Conservation (phyloP, 768 basidiomycete species). For the Fomitopsis pulvina region DNA sequence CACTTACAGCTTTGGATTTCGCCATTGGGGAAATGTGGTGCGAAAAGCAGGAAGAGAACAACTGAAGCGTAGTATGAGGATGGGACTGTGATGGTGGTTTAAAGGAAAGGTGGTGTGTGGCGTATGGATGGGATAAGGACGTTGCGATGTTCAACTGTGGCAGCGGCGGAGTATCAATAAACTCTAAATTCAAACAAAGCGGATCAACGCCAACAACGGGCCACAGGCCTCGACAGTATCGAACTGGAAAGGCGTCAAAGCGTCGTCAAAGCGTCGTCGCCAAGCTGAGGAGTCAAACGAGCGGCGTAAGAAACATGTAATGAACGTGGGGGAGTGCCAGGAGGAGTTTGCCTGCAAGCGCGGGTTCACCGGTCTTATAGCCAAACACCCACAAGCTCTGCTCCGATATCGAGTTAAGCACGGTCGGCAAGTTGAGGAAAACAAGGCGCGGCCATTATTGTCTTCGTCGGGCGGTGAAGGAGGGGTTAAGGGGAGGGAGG, state of each 20-base stretch:
- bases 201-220: neutral
- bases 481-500: neutral
- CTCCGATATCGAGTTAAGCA: neutral
- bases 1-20: no score
- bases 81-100: neutral
- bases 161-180: neutral
- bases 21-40: no score
- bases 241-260: neutral
- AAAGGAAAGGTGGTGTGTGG: neutral
- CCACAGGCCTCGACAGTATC: neutral
- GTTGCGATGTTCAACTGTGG: neutral
- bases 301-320: neutral
- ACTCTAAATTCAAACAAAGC: neutral
- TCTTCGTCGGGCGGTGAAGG: neutral
- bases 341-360: neutral
- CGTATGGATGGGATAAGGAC: neutral
- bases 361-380: no score
- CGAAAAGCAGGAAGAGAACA: no score
- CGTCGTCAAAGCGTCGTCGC: neutral
- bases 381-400: no score
- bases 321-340: neutral
- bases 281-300: neutral
- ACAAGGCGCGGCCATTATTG: constrained; percentile 3
- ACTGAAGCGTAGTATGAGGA: no score
- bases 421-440: neutral